These are phyloP conservation scores for Mycena vulgaris DNA, from an alignment of 768 basidiomycete genomes.

Conservation along the genomic window DNA sequence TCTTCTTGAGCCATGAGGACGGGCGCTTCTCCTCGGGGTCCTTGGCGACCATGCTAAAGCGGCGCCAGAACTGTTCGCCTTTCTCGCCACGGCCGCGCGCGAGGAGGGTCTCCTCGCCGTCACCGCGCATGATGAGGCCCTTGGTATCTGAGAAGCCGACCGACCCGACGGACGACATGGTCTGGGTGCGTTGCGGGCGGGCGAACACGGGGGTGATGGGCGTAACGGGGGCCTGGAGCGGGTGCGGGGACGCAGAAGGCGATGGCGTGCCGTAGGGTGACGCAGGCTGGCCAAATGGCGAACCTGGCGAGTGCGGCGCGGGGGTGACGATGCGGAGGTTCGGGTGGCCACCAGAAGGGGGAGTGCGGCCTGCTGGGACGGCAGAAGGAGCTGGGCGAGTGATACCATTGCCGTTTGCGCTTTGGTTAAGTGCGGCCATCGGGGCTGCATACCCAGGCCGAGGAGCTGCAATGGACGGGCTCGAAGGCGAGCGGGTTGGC, in stretches of 20 bases:
- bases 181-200: slow-evolving; percentile 66
- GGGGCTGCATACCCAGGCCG: slow-evolving; percentile 83
- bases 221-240: slow-evolving; percentile 81
- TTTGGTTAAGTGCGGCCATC: slow-evolving; percentile 70
- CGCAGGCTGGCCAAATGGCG: slow-evolving; percentile 20
- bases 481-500: slow-evolving; percentile 45
- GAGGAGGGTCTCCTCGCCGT: slow-evolving; percentile 76
- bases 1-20: slow-evolving; percentile 76
- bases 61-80: slow-evolving; percentile 89
- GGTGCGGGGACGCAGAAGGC: slow-evolving; percentile 73
- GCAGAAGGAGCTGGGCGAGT: slow-evolving; percentile 63
- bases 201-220: slow-evolving; percentile 87
- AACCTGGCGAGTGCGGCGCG: slow-evolving; percentile 48
- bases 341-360: slow-evolving; percentile 31
- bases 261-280: slow-evolving; percentile 43
- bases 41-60: slow-evolving; percentile 88
- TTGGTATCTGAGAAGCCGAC: slow-evolving; percentile 47
- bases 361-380: slow-evolving; percentile 51
- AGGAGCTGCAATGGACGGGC: slow-evolving; percentile 73
- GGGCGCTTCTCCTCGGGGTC: slow-evolving; percentile 62
- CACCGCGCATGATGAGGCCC: slow-evolving; percentile 75
- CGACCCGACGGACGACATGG: slow-evolving; percentile 40
- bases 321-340: slow-evolving; percentile 39
- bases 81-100: slow-evolving; percentile 75
- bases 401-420: slow-evolving; percentile 46